A percentile compares a stretch with the other conserved stretches of the same genome.
Conservation (phyloP, 1,284 basidiomycete species). For the Psilocybe mexicana region DNA sequence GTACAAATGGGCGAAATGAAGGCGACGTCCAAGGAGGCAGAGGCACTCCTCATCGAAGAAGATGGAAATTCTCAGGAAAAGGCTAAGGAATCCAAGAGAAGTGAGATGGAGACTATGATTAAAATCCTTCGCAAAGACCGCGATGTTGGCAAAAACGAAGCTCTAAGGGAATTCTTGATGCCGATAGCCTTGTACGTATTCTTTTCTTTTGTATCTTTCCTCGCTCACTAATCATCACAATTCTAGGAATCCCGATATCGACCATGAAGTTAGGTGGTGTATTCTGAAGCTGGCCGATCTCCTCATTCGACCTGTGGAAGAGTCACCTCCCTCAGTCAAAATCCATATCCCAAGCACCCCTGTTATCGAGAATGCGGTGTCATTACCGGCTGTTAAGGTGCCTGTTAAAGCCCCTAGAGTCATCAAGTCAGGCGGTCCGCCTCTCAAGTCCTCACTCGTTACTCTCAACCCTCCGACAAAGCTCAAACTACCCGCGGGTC, state of each 20-base stretch:
- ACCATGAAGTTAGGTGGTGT: constrained; percentile 89
- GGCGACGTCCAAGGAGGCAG: constrained; percentile 69
- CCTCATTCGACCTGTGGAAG: constrained; percentile 80
- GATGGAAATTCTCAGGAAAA: constrained; percentile 75
- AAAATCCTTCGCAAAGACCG: constrained; percentile 82
- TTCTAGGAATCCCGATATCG: constrained; percentile 67
- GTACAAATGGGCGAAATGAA: constrained; percentile 91
- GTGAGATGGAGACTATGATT: constrained; percentile 78
- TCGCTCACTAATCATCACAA: constrained; percentile 14
- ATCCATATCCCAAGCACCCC: constrained; percentile 85
- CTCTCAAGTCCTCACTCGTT: constrained; percentile 44
- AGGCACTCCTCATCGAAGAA: constrained; percentile 80
- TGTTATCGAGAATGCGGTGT: constrained; percentile 58
- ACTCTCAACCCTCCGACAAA: constrained; percentile 51
- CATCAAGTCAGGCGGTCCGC: constrained; percentile 44
- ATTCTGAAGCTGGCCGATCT: constrained; percentile 92
- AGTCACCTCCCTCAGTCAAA: constrained; percentile 83
- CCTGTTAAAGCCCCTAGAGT: constrained; percentile 41
- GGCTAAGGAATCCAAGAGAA: constrained; percentile 74
- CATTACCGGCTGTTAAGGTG: constrained; percentile 51
- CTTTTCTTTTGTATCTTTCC: constrained; percentile 7
- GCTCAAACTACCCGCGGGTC: constrained; percentile 45
- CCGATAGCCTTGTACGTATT: constrained; percentile 73
- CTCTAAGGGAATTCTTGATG: constrained; percentile 78
- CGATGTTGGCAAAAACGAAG: constrained; percentile 83